phyloP scores from a whole-genome alignment of 805 yeast genomes.

The Peterozyma xylosa region DNA sequence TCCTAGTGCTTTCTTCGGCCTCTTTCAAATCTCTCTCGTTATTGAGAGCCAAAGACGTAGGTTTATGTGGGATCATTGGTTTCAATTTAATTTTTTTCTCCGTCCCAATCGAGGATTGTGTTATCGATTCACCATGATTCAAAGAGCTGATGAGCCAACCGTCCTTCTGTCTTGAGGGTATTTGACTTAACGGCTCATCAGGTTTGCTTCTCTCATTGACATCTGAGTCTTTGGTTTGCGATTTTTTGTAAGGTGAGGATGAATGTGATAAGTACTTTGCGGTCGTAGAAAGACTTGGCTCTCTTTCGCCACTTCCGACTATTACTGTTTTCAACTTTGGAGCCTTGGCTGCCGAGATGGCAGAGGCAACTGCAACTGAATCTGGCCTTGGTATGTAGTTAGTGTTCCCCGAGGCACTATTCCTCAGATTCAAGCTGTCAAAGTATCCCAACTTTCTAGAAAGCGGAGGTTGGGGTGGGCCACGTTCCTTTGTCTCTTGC shows the following conservation, averaged over 20 bases:
- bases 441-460: conserved; percentile 1
- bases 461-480: neutral
- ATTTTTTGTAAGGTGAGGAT: no score
- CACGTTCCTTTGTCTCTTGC: neutral
- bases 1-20: no score
- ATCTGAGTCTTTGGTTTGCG: neutral
- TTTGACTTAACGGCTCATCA: neutral
- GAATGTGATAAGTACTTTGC: conserved; percentile 8
- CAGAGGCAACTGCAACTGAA: conserved; percentile 12
- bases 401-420: neutral
- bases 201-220: neutral
- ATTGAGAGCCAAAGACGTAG: conserved; percentile 3
- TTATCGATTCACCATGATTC: conserved; percentile 1
- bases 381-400: conserved; percentile 13
- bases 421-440: neutral
- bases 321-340: conserved; percentile 11
- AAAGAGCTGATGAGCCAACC: conserved; percentile 7
- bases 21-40: neutral
- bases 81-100: conserved; percentile 3
- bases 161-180: conserved; percentile 1
- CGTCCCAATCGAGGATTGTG: neutral
- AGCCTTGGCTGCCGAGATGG: conserved; percentile 16
- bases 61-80: conserved; percentile 7
- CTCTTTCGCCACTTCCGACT: conserved; percentile 11
- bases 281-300: conserved; percentile 8